Conservation (phyloP, 2,329 filamentous ascomycete species). For the Claviceps lovelessii region DNA sequence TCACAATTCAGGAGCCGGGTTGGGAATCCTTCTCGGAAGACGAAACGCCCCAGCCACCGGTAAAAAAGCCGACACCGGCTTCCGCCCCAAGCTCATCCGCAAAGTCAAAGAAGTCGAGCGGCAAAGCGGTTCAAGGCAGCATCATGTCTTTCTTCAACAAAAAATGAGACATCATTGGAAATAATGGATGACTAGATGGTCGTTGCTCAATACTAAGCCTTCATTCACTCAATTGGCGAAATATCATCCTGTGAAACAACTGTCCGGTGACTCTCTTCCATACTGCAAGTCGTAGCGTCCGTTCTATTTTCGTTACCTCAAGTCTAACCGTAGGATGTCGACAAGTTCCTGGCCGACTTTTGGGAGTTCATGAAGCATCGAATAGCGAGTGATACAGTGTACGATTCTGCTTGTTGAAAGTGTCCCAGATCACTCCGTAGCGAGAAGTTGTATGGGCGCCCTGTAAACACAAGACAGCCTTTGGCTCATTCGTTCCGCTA, state of each 20-base stretch:
- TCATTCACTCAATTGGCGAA: not conserved
- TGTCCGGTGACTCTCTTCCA: not conserved
- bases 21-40: constrained; percentile 96
- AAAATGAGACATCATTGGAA: constrained; percentile 34
- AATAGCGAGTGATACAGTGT: not conserved
- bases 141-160: constrained; percentile 91
- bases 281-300: not conserved
- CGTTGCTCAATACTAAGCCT: not conserved
- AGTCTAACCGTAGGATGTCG: not conserved
- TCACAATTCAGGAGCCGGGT: constrained; percentile 67
- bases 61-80: constrained; percentile 38
- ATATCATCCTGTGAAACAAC: not conserved
- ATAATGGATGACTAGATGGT: not conserved
- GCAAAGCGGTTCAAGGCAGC: constrained; percentile 55
- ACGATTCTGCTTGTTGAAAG: too few species aligned
- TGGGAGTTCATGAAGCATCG: not conserved
- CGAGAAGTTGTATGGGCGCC: too few species aligned
- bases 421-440: too few species aligned
- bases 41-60: constrained; percentile 41
- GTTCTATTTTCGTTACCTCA: not conserved
- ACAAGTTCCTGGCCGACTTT: not conserved
- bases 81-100: constrained; percentile 30
- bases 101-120: constrained; percentile 40
- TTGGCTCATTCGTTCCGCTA: too few species aligned
- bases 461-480: too few species aligned